Evolutionary conservation across 495 filamentous ascomycete genomes (phyloP).

Genomic region (Lasiosphaeris hirsuta): DNA sequence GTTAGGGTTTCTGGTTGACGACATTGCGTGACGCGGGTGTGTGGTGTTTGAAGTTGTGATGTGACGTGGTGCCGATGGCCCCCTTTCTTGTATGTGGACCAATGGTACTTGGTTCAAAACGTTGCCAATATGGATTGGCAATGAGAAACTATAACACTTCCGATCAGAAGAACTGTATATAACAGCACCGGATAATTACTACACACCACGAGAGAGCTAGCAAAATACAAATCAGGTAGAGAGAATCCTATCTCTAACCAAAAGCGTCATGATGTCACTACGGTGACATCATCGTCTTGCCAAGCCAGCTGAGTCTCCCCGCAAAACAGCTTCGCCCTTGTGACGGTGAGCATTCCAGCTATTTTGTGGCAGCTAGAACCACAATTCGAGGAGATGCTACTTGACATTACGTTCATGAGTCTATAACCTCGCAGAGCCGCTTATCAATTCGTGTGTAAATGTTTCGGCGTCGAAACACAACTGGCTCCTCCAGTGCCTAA

Average conservation of each 20-base stretch:
- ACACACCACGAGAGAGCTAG: too few relatives aligned
- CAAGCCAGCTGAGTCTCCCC: neutral
- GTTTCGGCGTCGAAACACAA: too few relatives aligned
- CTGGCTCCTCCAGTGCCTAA: too few relatives aligned
- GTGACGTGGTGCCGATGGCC: neutral
- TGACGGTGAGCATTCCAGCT: too few relatives aligned
- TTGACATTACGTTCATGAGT: too few relatives aligned
- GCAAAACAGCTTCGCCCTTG: too few relatives aligned
- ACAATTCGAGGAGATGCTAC: too few relatives aligned
- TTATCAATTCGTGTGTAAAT: too few relatives aligned
- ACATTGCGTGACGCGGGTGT: conserved; percentile 2
- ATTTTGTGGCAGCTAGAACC: too few relatives aligned
- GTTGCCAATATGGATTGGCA: too few relatives aligned
- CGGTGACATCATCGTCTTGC: conserved; percentile 16
- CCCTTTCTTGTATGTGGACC: neutral
- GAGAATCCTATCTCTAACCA: neutral
- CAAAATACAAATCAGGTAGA: neutral
- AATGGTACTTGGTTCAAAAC: too few relatives aligned
- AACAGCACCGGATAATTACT: neutral
- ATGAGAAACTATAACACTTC: neutral
- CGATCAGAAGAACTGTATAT: neutral
- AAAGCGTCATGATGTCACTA: conserved; percentile 10
- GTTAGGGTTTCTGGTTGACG: conserved; percentile 15
- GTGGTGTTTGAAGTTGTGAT: neutral
- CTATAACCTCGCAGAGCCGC: too few relatives aligned